phyloP scores from a whole-genome alignment of 306 rosid species.

The Ormosia emarginata region DNA sequence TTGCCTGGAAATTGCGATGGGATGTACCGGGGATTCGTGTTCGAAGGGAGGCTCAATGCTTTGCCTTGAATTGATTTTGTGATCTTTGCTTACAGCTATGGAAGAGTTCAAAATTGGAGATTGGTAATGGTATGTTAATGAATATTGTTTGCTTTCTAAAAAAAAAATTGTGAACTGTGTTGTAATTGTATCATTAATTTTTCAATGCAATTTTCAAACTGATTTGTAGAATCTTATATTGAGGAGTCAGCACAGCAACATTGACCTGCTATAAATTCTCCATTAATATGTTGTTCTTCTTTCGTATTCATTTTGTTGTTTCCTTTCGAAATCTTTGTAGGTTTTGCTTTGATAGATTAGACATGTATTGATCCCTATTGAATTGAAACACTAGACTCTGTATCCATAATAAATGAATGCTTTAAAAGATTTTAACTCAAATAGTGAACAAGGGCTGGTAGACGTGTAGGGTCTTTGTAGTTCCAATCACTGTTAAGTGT shows the following conservation, averaged over 20 bases:
- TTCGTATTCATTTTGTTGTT: background rate
- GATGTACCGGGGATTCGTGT: slow-evolving; percentile 64
- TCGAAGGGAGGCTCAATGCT: slow-evolving; percentile 74
- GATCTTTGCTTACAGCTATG: background rate
- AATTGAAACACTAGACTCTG: background rate
- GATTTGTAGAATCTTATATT: slow-evolving; percentile 12
- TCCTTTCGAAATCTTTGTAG: background rate
- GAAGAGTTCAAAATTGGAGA: background rate
- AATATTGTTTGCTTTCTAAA: slow-evolving; percentile 7
- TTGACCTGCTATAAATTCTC: background rate
- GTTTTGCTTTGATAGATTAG: background rate
- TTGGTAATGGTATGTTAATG: slow-evolving; percentile 21
- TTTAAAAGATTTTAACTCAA: slow-evolving; percentile 37
- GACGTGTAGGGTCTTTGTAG: slow-evolving; percentile 46
- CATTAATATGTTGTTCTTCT: background rate
- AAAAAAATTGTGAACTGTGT: background rate
- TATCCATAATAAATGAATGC: background rate
- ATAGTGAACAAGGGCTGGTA: slow-evolving; percentile 44
- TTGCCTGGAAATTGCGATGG: slow-evolving; percentile 67
- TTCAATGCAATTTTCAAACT: slow-evolving; percentile 18
- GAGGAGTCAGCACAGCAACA: background rate
- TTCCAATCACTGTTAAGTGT: slow-evolving; percentile 29
- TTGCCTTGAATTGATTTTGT: slow-evolving; percentile 40
- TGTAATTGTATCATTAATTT: slow-evolving; percentile 19
- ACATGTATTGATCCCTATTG: background rate